These are phyloP conservation scores for Exidia glandulosa DNA, from an alignment of 768 basidiomycete species.

Conservation along the genomic window DNA sequence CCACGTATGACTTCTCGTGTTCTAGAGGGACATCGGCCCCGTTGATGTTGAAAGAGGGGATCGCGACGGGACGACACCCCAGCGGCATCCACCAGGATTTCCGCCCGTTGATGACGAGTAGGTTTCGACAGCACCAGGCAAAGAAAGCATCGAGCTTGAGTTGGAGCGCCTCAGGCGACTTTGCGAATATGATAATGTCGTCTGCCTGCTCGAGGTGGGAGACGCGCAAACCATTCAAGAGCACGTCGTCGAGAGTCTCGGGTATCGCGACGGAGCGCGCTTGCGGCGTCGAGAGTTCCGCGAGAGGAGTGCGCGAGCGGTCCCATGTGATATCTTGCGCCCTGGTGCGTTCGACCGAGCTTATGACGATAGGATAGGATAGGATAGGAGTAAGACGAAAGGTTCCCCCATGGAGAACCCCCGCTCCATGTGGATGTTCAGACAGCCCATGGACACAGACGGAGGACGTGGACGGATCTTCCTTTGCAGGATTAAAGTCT, in stretches of 20 bases:
- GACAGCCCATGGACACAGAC: too few species aligned
- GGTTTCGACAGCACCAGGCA: slow-evolving; percentile 16
- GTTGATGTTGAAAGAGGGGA: not conserved
- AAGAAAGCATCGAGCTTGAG: slow-evolving; percentile 8
- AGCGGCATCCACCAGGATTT: slow-evolving; percentile 16
- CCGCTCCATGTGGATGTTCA: too few species aligned
- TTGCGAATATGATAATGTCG: slow-evolving; percentile 15
- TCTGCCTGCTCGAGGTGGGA: slow-evolving; percentile 18
- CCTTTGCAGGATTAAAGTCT: too few species aligned
- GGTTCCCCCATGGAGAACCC: too few species aligned
- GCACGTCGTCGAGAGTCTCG: slow-evolving; percentile 9
- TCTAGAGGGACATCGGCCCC: not conserved
- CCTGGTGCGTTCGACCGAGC: too few species aligned
- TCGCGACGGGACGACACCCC: slow-evolving; percentile 4
- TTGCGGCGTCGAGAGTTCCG: too few species aligned
- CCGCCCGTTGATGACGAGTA: slow-evolving; percentile 15
- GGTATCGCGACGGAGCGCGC: slow-evolving; percentile 5
- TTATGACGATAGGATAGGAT: too few species aligned
- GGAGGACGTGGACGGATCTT: too few species aligned
- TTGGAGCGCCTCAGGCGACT: slow-evolving; percentile 10
- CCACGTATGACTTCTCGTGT: slow-evolving; percentile 1
- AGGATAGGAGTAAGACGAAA: too few species aligned
- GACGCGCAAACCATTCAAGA: slow-evolving; percentile 1
- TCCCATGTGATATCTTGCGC: too few species aligned
- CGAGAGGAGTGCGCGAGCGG: too few species aligned